phyloP scores from a whole-genome alignment of 306 rosid species.

The Cicer judaicum region DNA sequence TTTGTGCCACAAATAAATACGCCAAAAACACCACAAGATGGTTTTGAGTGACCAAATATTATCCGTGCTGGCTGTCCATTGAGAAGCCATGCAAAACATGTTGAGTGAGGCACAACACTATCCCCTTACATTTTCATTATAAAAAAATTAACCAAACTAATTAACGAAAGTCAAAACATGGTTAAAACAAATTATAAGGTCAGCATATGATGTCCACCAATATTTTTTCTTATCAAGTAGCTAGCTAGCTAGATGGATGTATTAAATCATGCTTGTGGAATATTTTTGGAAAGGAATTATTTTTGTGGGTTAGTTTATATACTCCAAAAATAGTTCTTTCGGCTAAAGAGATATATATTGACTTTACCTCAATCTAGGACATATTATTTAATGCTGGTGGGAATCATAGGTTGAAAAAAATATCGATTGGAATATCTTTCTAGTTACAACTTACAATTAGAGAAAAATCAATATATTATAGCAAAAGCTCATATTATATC shows the following conservation, averaged over 20 bases:
- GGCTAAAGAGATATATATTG: constrained; percentile 18
- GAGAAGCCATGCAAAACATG: too few species aligned
- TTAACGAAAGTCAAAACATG: too few species aligned
- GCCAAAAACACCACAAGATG: too few species aligned
- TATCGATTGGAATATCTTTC: constrained; percentile 42
- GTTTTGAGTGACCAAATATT: too few species aligned
- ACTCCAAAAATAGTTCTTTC: not conserved
- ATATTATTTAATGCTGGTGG: constrained; percentile 38
- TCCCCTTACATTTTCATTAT: too few species aligned
- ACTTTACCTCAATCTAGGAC: constrained; percentile 38
- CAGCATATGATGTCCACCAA: too few species aligned
- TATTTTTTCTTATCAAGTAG: too few species aligned
- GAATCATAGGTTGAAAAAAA: constrained; percentile 44
- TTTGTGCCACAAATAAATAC: too few species aligned
- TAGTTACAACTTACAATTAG: not conserved
- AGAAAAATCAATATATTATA: constrained; percentile 1
- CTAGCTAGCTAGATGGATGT: not conserved
- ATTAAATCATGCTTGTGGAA: constrained; percentile 18
- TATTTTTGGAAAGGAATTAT: not conserved
- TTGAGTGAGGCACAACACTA: too few species aligned
- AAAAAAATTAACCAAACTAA: too few species aligned
- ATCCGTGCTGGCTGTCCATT: too few species aligned
- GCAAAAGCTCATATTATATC: not conserved
- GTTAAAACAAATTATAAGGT: too few species aligned
- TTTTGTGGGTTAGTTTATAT: not conserved